Evolutionary conservation across 1,284 basidiomycete species (phyloP).

Genomic region (Chondrostereum purpureum): DNA sequence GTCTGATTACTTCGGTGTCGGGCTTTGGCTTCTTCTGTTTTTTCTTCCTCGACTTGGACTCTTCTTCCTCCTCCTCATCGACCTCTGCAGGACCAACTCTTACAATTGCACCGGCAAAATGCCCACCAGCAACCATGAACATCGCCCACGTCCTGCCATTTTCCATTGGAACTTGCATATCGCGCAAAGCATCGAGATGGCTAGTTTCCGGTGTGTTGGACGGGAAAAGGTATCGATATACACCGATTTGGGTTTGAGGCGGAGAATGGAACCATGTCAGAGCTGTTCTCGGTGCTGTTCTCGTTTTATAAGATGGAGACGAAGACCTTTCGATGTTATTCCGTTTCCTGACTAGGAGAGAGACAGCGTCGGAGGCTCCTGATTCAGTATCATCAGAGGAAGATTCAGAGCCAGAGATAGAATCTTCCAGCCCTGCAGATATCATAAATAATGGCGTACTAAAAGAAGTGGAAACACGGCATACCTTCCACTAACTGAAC

Average conservation of each 20-base stretch:
- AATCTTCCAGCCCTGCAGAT: slow-evolving; percentile 70
- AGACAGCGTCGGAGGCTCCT: slow-evolving; percentile 40
- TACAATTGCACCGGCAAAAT: slow-evolving; percentile 92
- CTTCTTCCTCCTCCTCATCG: slow-evolving; percentile 34
- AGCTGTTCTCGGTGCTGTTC: slow-evolving; percentile 59
- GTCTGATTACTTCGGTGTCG: slow-evolving; percentile 75
- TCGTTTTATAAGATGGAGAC: slow-evolving; percentile 34
- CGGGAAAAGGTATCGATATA: slow-evolving; percentile 77
- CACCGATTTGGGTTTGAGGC: slow-evolving; percentile 81
- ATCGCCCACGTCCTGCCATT: slow-evolving; percentile 83
- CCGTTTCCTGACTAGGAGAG: slow-evolving; percentile 60
- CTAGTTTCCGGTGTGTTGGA: slow-evolving; percentile 31
- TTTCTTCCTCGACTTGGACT: slow-evolving; percentile 39
- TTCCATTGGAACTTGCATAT: slow-evolving; percentile 57
- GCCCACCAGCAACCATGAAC: slow-evolving; percentile 95
- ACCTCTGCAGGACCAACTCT: slow-evolving; percentile 52
- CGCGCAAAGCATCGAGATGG: slow-evolving; percentile 54
- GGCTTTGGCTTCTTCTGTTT: slow-evolving; percentile 56
- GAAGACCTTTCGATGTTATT: slow-evolving; percentile 40
- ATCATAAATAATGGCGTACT: background rate
- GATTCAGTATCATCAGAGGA: slow-evolving; percentile 52
- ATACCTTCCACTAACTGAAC: slow-evolving; percentile 73
- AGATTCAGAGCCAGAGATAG: slow-evolving; percentile 83
- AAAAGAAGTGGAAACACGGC: slow-evolving; percentile 10
- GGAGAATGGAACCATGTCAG: slow-evolving; percentile 87